A percentile compares a stretch with the other conserved stretches of the same genome.
Evolutionary conservation across 306 rosid genomes (phyloP).

Genomic region (Canavalia gladiata): DNA sequence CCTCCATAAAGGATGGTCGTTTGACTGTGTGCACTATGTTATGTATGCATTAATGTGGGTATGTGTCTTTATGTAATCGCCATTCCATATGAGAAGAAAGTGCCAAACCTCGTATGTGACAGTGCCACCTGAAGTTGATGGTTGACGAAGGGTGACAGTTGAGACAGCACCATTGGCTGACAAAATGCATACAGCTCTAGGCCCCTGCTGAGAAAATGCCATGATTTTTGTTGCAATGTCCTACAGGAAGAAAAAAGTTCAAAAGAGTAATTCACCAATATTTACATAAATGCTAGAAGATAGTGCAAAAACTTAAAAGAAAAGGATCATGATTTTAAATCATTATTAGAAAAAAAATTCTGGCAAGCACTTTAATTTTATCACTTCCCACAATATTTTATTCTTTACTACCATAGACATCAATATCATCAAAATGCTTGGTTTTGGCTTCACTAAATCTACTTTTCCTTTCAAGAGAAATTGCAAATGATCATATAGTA

Average conservation of each 20-base stretch:
- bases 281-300: constrained; percentile 23
- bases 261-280: neutral
- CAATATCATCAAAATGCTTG: neutral
- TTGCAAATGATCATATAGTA: neutral
- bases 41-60: neutral
- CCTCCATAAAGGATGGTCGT: constrained; percentile 10
- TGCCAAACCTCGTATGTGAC: constrained; percentile 81
- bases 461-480: neutral
- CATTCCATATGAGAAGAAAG: constrained; percentile 7
- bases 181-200: constrained; percentile 78
- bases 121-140: constrained; percentile 83
- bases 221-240: constrained; percentile 81
- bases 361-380: neutral
- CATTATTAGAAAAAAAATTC: neutral
- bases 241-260: constrained; percentile 50
- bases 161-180: constrained; percentile 91
- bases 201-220: constrained; percentile 88
- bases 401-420: neutral
- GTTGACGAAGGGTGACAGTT: constrained; percentile 85
- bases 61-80: neutral
- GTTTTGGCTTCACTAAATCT: constrained; percentile 1
- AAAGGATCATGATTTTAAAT: neutral
- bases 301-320: constrained; percentile 3
- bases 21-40: neutral
- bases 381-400: neutral